Base-by-base conservation (phyloP, 202 grass and related monocot genomes). In the Bolboschoenoplectus hybrid region DNA sequence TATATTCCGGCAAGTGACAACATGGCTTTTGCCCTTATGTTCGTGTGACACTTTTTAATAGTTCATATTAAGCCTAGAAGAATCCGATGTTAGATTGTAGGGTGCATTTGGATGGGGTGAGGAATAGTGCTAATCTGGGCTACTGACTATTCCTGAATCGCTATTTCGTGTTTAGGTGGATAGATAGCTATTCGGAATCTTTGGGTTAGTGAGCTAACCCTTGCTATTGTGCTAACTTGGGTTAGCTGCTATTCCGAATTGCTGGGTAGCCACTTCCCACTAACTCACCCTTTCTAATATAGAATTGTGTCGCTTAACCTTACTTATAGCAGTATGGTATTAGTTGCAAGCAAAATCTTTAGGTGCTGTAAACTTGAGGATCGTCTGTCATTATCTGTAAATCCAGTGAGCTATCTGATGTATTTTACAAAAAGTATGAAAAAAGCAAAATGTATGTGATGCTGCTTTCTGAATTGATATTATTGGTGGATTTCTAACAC, bases 41-140 rank as follows among this genome's bases (percentile, higher is more conserved):
- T 80, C 7, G 0, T 80, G 9, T 44, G 36, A 1, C 38, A 10
- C 39, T 61, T 44, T 41, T 79, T 58, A 40, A 41, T 61, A 58
- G 36, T 43, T 44, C 17, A 57, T 55, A 41, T 60, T 52, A 79
- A 44, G 55, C 17, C 13, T 61, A 61, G 38, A 43, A 61, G 56
- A 76, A 79, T 43, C 41, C n/a, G 35, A 79, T 40, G 7, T 2
- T 58, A 79, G 53, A 60, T 58, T 79, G 35, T 79, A n/a, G 26
- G 26, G 26, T 26, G 26, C 26, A 26, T 26, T 26, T 26, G 26
- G 26, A 26, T 26, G 26, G 26, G 26, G 26, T 26, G 26, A 26
- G 26, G 26, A 26, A 26, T 26, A 26, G 26, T 26, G 26, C 26
- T 26, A 0, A 26, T 26, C 26, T 26, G 26, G 26, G 26, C 26